Evolutionary conservation across 2,329 filamentous ascomycete genomes (phyloP).

Genomic region (Metarhizium guizhouense): DNA sequence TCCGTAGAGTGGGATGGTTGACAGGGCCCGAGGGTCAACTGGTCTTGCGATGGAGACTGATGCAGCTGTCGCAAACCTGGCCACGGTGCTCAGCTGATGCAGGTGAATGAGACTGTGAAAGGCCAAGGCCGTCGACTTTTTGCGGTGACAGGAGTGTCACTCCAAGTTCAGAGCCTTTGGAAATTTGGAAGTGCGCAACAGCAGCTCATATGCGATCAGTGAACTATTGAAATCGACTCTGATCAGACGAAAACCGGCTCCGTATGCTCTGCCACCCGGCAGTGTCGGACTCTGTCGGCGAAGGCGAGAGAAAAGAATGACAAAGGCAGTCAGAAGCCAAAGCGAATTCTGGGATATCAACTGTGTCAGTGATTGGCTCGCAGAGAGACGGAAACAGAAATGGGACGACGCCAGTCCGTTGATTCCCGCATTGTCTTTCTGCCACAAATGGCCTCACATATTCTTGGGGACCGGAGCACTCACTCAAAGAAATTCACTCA

Average conservation of each 20-base stretch:
- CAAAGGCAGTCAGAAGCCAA: slow-evolving; percentile 1
- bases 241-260: background rate
- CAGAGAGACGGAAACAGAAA: background rate
- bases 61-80: background rate
- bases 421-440: background rate
- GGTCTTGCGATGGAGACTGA: background rate
- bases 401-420: background rate
- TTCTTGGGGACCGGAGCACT: slow-evolving; percentile 1
- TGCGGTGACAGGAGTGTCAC: background rate
- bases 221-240: background rate
- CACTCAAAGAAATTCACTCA: background rate
- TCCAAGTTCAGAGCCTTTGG: background rate
- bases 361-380: slow-evolving; percentile 8
- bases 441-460: background rate
- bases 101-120: background rate
- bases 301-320: slow-evolving; percentile 11
- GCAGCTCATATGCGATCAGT: too few relatives aligned
- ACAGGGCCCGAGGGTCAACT: background rate
- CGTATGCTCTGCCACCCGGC: background rate
- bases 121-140: slow-evolving; percentile 1
- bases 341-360: background rate
- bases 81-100: slow-evolving; percentile 3
- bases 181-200: background rate
- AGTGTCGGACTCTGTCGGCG: slow-evolving; percentile 9
- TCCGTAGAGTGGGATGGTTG: slow-evolving; percentile 1